Evolutionary conservation across 306 rosid species (phyloP), one percentile per base, ranked within the genome.

Genomic region (Cicer judaicum): DNA sequence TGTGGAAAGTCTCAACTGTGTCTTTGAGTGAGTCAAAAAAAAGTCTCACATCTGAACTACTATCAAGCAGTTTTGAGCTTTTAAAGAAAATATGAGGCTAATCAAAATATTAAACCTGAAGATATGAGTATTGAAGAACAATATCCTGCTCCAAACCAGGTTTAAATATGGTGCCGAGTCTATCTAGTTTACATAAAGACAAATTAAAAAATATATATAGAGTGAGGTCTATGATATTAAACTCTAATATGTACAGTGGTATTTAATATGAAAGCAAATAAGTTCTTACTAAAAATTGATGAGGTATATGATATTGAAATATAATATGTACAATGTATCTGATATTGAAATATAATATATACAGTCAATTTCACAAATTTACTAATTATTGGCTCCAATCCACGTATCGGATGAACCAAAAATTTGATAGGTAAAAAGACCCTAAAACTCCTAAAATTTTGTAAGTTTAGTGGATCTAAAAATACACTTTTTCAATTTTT

Each of bases 91-190:
- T 9, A 29, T 55, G 47, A 60, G 70, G 69, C 42, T 43, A 65
- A 76, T 74, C 60, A 50, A 63, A 46, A 21, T 76, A 62, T 47
- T 70, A 75, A 64, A 91, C 92, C 88, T 88, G 92, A 53, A 87
- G 89, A 76, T 85, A 18, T 18, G 19, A 18, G 19, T 18, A 18
- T 18, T 18, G 82, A 65, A 90, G 96, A 77, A 93, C 96, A 79
- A 82, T 85, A 72, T 86, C 84, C 74, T 93, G 92, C 75, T 86
- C 92, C 74, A 93, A 84, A 80, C 90, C 93, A 54, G 90, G 86
- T 16, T 70, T 79, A 83, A 81, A 86, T 82, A 91, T 87, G 38
- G 91, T 86, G 81, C 90, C 84, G 42, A 42, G 4, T 14, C 14
- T 15, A 41, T 8, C 3, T 43, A 1, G 15, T 42, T 18, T 18